Evolutionary conservation across 192 early-diverging fungal genomes (phyloP).

Genomic region (Oehlia diaphana): DNA sequence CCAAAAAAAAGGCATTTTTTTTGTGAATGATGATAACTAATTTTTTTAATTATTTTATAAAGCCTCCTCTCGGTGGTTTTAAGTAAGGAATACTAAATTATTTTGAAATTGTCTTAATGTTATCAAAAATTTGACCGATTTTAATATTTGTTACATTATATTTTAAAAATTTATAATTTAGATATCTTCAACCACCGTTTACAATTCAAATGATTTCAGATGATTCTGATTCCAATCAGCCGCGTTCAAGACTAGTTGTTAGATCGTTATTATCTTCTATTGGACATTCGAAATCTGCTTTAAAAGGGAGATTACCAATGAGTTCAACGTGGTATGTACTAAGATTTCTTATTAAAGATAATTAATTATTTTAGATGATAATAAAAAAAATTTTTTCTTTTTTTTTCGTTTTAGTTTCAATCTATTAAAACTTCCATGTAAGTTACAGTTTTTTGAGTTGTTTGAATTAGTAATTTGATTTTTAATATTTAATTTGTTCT

Average conservation of each 20-base stretch:
- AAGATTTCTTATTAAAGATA: background rate
- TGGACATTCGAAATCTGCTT: background rate
- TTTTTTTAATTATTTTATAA: background rate
- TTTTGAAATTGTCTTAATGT: background rate
- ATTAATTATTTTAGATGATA: background rate
- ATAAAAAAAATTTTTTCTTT: too few relatives aligned
- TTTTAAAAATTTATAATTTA: background rate
- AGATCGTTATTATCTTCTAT: constrained; percentile 10
- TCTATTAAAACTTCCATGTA: constrained; percentile 12
- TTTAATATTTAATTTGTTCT: background rate
- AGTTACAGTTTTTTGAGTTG: background rate
- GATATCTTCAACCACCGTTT: constrained; percentile 50
- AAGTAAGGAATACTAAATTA: constrained; percentile 30
- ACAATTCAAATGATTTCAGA: constrained; percentile 51
- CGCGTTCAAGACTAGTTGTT: background rate
- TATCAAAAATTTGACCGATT: too few relatives aligned
- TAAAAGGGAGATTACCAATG: constrained; percentile 12
- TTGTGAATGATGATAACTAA: background rate
- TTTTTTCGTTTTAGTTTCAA: constrained; percentile 5
- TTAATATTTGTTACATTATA: background rate
- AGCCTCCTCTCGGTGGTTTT: constrained; percentile 67
- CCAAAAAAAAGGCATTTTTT: background rate
- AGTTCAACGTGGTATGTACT: constrained; percentile 8
- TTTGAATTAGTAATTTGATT: background rate
- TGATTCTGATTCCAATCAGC: background rate